Evolutionary conservation across 805 yeast species (phyloP).

Genomic region (Wickerhamomyces tratensis): DNA sequence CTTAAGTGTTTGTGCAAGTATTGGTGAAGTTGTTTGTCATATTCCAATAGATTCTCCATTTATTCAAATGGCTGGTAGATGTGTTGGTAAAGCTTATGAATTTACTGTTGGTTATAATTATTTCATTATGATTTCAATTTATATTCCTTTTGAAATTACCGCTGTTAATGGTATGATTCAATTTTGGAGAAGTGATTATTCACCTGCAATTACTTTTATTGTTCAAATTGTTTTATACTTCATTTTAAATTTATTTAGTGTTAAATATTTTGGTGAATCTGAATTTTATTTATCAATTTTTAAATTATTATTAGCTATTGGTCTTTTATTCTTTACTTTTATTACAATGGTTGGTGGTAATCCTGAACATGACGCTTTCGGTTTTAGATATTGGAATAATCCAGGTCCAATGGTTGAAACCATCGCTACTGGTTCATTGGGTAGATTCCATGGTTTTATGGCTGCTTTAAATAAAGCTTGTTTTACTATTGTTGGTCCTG

Average conservation of each 20-base stretch:
- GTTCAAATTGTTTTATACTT: conserved; percentile 59
- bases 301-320: conserved; percentile 62
- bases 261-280: conserved; percentile 66
- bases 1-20: conserved; percentile 47
- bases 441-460: conserved; percentile 64
- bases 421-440: conserved; percentile 43
- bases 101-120: conserved; percentile 62
- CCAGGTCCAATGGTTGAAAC: conserved; percentile 48
- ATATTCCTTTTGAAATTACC: conserved; percentile 55
- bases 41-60: conserved; percentile 56
- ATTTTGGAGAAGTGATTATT: conserved; percentile 70
- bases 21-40: conserved; percentile 57
- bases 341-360: conserved; percentile 83
- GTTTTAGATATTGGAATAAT: conserved; percentile 45
- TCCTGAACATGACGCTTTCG: conserved; percentile 55
- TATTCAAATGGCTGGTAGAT: conserved; percentile 52
- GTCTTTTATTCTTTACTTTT: conserved; percentile 64
- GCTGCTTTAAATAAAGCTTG: conserved; percentile 62
- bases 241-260: conserved; percentile 60
- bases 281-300: conserved; percentile 72
- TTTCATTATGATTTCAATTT: conserved; percentile 43
- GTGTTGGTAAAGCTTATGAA: conserved; percentile 58
- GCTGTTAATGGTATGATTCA: conserved; percentile 55
- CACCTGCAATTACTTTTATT: conserved; percentile 59
- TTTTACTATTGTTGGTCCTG: conserved; percentile 79